A percentile compares a stretch with the other conserved stretches of the same genome.
Evolutionary conservation across 805 yeast species (phyloP).

Genomic region (Saccharomycopsis fermentans): DNA sequence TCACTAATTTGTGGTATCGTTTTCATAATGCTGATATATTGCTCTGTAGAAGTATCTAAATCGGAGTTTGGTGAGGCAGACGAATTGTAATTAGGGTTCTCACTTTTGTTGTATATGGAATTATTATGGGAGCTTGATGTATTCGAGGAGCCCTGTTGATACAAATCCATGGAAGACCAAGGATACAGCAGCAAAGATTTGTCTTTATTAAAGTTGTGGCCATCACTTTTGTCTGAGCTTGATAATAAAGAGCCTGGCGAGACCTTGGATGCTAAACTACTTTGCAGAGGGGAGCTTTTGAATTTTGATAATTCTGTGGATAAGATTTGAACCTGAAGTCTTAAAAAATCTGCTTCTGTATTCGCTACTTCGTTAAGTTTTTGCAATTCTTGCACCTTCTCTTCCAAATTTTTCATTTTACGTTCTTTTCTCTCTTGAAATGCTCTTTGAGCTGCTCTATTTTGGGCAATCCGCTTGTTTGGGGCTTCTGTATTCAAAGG

Average conservation of each 20-base stretch:
- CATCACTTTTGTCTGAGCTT: background rate
- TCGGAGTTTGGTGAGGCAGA: constrained; percentile 12
- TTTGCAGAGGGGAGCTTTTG: constrained; percentile 27
- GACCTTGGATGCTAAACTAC: background rate
- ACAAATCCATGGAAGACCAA: constrained; percentile 9
- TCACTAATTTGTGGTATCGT: background rate
- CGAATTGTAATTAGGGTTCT: background rate
- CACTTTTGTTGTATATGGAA: constrained; percentile 7
- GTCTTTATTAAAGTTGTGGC: background rate
- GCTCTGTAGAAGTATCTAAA: constrained; percentile 7
- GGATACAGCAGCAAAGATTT: constrained; percentile 3
- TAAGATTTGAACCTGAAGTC: constrained; percentile 66
- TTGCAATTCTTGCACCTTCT: constrained; percentile 64
- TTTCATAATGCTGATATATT: background rate
- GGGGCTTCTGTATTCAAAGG: constrained; percentile 69
- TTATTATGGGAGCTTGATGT: constrained; percentile 9
- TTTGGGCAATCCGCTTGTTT: constrained; percentile 88
- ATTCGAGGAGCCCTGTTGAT: background rate
- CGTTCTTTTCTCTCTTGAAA: constrained; percentile 89
- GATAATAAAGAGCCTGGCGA: background rate
- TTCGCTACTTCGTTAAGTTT: constrained; percentile 55
- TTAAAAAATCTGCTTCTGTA: constrained; percentile 63
- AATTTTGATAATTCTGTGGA: constrained; percentile 60
- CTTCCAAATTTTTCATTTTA: constrained; percentile 77
- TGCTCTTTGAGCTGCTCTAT: constrained; percentile 97